Evolutionary conservation across 345 rosid genomes (phyloP).

Genomic region (Laguncularia racemosa): DNA sequence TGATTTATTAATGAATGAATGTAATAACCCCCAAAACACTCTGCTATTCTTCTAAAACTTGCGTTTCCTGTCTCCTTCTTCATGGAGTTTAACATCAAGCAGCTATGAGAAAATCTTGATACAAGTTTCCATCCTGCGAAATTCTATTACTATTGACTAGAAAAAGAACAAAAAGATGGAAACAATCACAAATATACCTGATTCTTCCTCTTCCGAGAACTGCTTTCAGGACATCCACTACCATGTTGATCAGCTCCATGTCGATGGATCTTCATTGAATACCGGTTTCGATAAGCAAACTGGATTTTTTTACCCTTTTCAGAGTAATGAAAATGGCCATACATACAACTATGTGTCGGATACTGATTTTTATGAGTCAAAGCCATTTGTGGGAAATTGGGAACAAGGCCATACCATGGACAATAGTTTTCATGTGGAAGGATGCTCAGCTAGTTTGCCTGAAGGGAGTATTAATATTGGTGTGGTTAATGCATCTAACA

Average conservation of each 20-base stretch:
- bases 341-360: constrained; percentile 29
- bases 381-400: constrained; percentile 30
- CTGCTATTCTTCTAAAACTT: too few species aligned
- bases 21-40: too few species aligned
- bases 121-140: too few species aligned
- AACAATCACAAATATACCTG: too few species aligned
- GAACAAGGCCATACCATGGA: constrained; percentile 41
- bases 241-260: constrained; percentile 31
- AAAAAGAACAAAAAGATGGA: too few species aligned
- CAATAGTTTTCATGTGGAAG: constrained; percentile 31
- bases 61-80: too few species aligned
- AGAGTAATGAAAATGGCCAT: constrained; percentile 18
- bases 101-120: too few species aligned
- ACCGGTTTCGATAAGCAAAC: constrained; percentile 21
- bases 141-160: too few species aligned
- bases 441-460: constrained; percentile 5
- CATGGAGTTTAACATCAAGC: too few species aligned
- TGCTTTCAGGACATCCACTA: constrained; percentile 51
- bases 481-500: constrained; percentile 1
- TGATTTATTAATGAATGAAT: too few species aligned
- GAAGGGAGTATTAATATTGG: neutral
- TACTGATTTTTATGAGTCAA: constrained; percentile 43
- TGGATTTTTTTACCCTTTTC: constrained; percentile 30
- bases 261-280: constrained; percentile 34
- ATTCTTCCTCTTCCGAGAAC: constrained; percentile 7